Evolutionary conservation across 164 flowering plant species (phyloP), one percentile per base, ranked within the genome.

Genomic region (Piper betle): DNA sequence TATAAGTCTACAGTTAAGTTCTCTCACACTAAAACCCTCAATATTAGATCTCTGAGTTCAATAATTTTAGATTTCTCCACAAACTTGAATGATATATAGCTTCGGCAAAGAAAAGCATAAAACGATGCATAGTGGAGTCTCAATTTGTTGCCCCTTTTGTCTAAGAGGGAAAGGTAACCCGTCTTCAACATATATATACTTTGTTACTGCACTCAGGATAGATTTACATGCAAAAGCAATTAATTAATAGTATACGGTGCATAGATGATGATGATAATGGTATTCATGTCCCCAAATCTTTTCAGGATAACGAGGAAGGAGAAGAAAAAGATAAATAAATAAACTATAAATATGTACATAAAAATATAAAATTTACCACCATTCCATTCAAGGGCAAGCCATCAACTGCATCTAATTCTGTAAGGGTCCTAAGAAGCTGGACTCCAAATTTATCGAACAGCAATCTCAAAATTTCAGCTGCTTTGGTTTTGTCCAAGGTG

Each of bases 361-460:
- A 61, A 62, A 63, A 60, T 6, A 63, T 65, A 62, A 46, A 65
- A 90, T 82, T 82, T 85, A 91, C 94, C 85, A 89, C 96, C 96
- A 75, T 89, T 81, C 81, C 67, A 85, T 82, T 83, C 69, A 86
- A 70, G 71, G 87, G 85, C 15, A 76, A 62, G 42, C 80, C 85
- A 55, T 80, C 87, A 65, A 66, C 39, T 60, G 75, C 87, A 67
- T 75, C 66, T 25, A 50, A 70, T 59, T 86, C 85, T 56, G 59
- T 78, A 69, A 74, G 83, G 63, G 79, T 77, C 59, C 69, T 82
- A 40, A 89, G 74, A 62, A 89, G 83, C 48, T 76, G 77, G 57
- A 86, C 82, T 19, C 83, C 88, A 69, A 81, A 89, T 38, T 61
- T 79, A 70, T 86, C 91, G 66, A 89, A 85, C 57, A 86, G 79